Percentiles rank a stretch among this genome's conserved stretches.
Evolutionary conservation across 2,329 filamentous ascomycete genomes (phyloP).

Genomic region (Calonectria pauciramosa): DNA sequence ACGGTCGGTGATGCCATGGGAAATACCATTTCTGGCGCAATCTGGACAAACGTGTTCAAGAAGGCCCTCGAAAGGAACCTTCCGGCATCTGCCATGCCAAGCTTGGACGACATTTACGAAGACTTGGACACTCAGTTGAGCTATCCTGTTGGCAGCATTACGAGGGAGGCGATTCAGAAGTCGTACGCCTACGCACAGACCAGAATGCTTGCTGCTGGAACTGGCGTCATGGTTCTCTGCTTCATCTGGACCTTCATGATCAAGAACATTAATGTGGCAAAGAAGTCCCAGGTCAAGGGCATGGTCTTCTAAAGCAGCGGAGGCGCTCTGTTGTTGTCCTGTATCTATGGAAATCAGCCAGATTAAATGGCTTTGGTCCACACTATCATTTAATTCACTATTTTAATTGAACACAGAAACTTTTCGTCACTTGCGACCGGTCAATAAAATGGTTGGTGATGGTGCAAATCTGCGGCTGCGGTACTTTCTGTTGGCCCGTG

Average conservation of each 20-base stretch:
- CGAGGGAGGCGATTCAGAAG: slow-evolving; percentile 68
- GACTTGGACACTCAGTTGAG: slow-evolving; percentile 65
- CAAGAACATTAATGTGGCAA: slow-evolving; percentile 63
- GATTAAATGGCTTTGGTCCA: not conserved
- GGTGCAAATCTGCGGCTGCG: not conserved
- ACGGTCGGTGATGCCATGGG: slow-evolving; percentile 48
- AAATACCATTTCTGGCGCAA: slow-evolving; percentile 47
- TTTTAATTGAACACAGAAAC: not conserved
- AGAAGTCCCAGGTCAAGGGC: slow-evolving; percentile 65
- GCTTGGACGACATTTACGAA: slow-evolving; percentile 65
- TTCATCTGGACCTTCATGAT: slow-evolving; percentile 61
- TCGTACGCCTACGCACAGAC: slow-evolving; percentile 69
- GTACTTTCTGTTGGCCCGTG: too few relatives aligned
- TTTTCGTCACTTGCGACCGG: not conserved
- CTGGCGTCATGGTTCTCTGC: slow-evolving; percentile 48
- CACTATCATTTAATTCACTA: not conserved
- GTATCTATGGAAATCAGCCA: not conserved
- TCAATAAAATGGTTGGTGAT: not conserved
- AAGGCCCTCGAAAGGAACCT: slow-evolving; percentile 65
- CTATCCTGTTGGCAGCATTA: slow-evolving; percentile 60
- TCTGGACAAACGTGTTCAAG: slow-evolving; percentile 49
- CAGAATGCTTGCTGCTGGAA: slow-evolving; percentile 59
- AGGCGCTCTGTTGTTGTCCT: not conserved
- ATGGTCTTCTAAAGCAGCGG: slow-evolving; percentile 58
- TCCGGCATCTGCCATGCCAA: slow-evolving; percentile 53